Base-by-base conservation (phyloP, 78 protist species). In the Creolimax fragrantissima region DNA sequence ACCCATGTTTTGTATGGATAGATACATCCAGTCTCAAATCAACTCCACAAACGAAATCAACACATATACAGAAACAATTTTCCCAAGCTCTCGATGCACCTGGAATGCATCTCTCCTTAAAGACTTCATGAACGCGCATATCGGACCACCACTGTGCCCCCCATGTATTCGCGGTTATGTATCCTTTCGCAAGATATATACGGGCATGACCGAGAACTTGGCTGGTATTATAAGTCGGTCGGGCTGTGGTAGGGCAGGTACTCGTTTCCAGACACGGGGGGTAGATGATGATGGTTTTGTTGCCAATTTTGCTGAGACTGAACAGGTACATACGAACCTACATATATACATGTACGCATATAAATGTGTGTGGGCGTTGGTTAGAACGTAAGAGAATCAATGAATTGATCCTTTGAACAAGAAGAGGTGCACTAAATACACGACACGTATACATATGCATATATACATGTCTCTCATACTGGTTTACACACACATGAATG, bases 301-400 rank as follows among this genome's bases (percentile, higher is more conserved):
- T 35, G 98, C 98, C 91, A 97, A 97, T 91, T 94, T 92, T 91
- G 95, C 91, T 17, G 97, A 96, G 45, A 93, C 96, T 5, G 98
- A 96, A 88, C 97, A 95, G 90, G 45, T 94, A 41, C 90, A 36
- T 43, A 32, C 17, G 17, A 17, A 85, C 44, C n/a, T n/a, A n/a
- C n/a, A n/a, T n/a, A n/a, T n/a, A n/a, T n/a, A n/a, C n/a, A n/a
- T 84, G 88, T 84, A 7, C 7, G 7, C 88, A 5, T 32, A 84
- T 84, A 32, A 84, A 58, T 37, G 94, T 92, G 44, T 86, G 42
- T 43, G 37, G 4, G 4, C 91, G 37, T 35, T 89, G 5, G 37
- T 89, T 81, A n/a, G n/a, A n/a, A n/a, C n/a, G n/a, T n/a, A n/a
- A n/a, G n/a, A n/a, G n/a, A n/a, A n/a, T n/a, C n/a, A n/a, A n/a